These are phyloP conservation scores for Phytophthora lateralis DNA, from an alignment of 352 stramenopile genomes.

Conservation along the genomic window DNA sequence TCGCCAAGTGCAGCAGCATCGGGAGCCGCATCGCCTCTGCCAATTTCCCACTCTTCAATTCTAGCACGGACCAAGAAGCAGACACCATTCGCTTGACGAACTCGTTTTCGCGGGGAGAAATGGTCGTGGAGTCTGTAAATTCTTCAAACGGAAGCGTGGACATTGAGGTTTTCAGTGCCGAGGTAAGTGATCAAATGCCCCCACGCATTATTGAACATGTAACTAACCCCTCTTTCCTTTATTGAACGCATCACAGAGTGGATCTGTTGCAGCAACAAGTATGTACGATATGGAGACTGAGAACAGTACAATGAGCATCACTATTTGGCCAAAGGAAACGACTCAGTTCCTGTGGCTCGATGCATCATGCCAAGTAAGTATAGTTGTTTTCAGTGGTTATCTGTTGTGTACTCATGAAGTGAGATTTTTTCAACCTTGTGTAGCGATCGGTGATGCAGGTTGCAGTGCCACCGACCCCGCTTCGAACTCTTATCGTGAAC, in stretches of 20 bases:
- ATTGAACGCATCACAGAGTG: constrained; percentile 21
- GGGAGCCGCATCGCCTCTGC: constrained; percentile 50
- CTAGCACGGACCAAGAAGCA: constrained; percentile 7
- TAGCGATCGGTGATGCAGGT: constrained; percentile 56
- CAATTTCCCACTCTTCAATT: constrained; percentile 47
- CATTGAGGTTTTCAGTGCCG: constrained; percentile 52
- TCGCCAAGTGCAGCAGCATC: constrained; percentile 72
- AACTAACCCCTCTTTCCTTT: background rate
- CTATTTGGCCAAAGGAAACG: constrained; percentile 35
- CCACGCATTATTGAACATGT: too few species aligned
- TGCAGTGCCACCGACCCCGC: constrained; percentile 32
- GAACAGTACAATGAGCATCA: constrained; percentile 34
- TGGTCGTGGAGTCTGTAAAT: constrained; percentile 31
- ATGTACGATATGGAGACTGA: constrained; percentile 40
- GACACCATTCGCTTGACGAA: constrained; percentile 41
- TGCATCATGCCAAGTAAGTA: constrained; percentile 65
- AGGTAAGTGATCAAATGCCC: constrained; percentile 31
- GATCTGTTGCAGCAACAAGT: constrained; percentile 7
- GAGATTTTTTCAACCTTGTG: background rate
- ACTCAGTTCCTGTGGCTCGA: constrained; percentile 73
- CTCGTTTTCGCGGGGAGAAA: constrained; percentile 47
- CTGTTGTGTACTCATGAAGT: background rate
- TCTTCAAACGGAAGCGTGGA: constrained; percentile 33
- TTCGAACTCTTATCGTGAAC: constrained; percentile 38
- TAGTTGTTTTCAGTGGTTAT: background rate